Conservation (phyloP, 805 yeast species). For the Sporopachydermia quercuum region DNA sequence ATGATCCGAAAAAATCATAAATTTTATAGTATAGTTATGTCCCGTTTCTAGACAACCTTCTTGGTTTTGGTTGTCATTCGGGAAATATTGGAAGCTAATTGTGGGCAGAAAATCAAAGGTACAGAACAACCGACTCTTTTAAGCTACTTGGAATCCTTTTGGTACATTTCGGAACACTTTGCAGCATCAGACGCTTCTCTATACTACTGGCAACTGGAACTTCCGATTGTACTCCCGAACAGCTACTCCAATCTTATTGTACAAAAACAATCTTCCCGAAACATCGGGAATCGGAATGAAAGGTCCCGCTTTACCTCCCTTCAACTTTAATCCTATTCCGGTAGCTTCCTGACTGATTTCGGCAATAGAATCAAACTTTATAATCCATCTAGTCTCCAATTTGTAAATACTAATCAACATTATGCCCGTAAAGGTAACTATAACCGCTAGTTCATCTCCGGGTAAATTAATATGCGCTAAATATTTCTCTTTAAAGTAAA, state of each 20-base stretch:
- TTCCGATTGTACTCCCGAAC: slow-evolving; percentile 58
- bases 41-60: too few relatives aligned
- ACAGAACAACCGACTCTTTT: too few relatives aligned
- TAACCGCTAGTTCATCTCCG: slow-evolving; percentile 62
- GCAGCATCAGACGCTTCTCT: too few relatives aligned
- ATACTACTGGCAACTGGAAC: not conserved
- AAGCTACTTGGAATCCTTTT: too few relatives aligned
- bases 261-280: slow-evolving; percentile 46
- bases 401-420: slow-evolving; percentile 49
- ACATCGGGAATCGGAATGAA: slow-evolving; percentile 72
- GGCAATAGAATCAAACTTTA: slow-evolving; percentile 46
- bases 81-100: too few relatives aligned
- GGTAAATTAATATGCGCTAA: slow-evolving; percentile 76
- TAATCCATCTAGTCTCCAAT: slow-evolving; percentile 56
- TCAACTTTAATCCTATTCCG: slow-evolving; percentile 58
- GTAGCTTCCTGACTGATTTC: slow-evolving; percentile 64
- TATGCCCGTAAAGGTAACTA: slow-evolving; percentile 61
- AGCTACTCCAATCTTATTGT: slow-evolving; percentile 62
- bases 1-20: too few relatives aligned
- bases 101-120: too few relatives aligned
- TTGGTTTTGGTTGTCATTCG: too few relatives aligned
- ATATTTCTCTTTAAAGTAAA: slow-evolving; percentile 55
- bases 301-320: slow-evolving; percentile 40
- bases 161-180: too few relatives aligned
- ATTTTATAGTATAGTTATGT: too few relatives aligned